Conservation (phyloP, 371 early-diverging fungal species). For the Conidiobolus incongruus region DNA sequence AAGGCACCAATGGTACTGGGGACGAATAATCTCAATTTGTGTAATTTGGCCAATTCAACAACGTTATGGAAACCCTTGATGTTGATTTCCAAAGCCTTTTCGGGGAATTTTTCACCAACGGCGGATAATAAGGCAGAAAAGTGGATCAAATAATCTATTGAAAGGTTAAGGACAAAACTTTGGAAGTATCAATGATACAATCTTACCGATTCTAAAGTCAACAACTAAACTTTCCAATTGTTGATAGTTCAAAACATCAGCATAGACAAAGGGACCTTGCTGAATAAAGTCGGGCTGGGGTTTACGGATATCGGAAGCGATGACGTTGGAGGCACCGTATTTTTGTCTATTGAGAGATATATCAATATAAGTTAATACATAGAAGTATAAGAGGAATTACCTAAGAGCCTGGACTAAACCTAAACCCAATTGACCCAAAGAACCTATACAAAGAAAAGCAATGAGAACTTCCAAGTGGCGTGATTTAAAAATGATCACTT, state of each 20-base stretch:
- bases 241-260: constrained; percentile 26
- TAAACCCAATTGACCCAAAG: constrained; percentile 30
- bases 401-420: constrained; percentile 22
- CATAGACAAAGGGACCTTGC: constrained; percentile 26
- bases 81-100: constrained; percentile 23
- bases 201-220: constrained; percentile 23
- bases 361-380: not conserved
- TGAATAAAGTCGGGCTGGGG: constrained; percentile 15
- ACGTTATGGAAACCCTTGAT: constrained; percentile 30
- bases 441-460: constrained; percentile 6
- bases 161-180: no score
- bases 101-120: constrained; percentile 24
- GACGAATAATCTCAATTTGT: constrained; percentile 20
- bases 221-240: constrained; percentile 24
- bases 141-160: constrained; percentile 33
- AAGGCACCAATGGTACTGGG: constrained; percentile 37
- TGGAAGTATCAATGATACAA: no score
- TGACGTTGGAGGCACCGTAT: constrained; percentile 19
- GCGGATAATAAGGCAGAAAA: constrained; percentile 30
- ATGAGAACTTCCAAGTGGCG: not conserved
- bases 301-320: constrained; percentile 29
- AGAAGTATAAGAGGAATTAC: constrained; percentile 6
- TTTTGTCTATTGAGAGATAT: constrained; percentile 5
- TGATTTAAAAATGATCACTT: constrained; percentile 1
- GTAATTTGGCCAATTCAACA: constrained; percentile 21